phyloP scores from a whole-genome alignment of 495 filamentous ascomycete genomes.

The Aspergillus panamensis region DNA sequence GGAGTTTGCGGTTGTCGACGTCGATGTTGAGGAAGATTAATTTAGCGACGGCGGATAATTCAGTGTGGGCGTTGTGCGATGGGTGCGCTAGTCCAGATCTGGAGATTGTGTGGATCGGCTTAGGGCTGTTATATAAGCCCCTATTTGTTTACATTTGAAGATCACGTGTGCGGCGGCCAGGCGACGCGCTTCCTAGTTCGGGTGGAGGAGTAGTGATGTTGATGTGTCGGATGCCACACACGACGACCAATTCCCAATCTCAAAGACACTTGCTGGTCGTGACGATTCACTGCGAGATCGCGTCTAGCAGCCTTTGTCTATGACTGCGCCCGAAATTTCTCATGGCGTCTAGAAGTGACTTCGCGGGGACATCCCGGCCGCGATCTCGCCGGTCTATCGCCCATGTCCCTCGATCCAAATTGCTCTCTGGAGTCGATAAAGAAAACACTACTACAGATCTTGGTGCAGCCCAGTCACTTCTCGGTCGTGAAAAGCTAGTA shows the following conservation, averaged over 20 bases:
- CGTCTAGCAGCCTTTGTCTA: constrained; percentile 10
- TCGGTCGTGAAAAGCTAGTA: constrained; percentile 31
- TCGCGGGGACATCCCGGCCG: constrained; percentile 37
- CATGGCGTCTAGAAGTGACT: constrained; percentile 42
- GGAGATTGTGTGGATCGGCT: constrained; percentile 34
- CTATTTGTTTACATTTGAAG: constrained; percentile 45
- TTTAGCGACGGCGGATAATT: constrained; percentile 37
- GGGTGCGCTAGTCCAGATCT: constrained; percentile 30
- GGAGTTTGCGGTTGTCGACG: constrained; percentile 38
- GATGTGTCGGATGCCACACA: not conserved
- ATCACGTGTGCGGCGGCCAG: constrained; percentile 24
- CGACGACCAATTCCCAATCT: not conserved
- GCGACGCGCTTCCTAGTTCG: constrained; percentile 28
- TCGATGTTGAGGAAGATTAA: constrained; percentile 45
- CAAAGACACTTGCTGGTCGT: not conserved
- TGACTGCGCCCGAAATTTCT: constrained; percentile 6
- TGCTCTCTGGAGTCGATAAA: constrained; percentile 51
- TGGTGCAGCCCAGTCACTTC: constrained; percentile 32
- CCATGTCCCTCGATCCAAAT: constrained; percentile 54
- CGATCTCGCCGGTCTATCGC: constrained; percentile 78
- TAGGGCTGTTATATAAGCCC: constrained; percentile 38
- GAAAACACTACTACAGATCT: constrained; percentile 70
- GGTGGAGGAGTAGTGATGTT: not conserved
- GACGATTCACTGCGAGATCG: not conserved
- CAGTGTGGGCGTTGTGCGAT: constrained; percentile 41